Evolutionary conservation across 192 early-diverging fungal genomes (phyloP).

Genomic region (Dimargaris cristalligena): DNA sequence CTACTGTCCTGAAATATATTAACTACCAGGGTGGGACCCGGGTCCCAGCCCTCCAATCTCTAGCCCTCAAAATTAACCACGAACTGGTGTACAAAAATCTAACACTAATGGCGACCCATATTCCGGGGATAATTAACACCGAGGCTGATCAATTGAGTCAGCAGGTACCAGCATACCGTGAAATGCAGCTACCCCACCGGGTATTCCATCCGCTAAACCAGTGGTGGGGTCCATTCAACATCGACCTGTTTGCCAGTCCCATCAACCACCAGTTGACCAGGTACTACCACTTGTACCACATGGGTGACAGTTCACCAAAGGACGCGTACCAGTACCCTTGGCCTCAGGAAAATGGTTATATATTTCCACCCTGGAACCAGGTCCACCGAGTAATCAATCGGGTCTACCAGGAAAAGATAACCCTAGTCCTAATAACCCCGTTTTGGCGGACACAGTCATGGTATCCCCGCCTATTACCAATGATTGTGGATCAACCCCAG

Average conservation of each 20-base stretch:
- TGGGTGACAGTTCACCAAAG: neutral
- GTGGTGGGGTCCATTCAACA: neutral
- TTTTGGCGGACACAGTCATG: neutral
- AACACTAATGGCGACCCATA: too few relatives aligned
- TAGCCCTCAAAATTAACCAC: neutral
- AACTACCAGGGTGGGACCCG: neutral
- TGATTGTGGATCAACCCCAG: neutral
- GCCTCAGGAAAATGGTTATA: neutral
- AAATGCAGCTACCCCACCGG: neutral
- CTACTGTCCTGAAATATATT: too few relatives aligned
- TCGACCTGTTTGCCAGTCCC: slow-evolving; percentile 1
- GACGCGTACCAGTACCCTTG: neutral
- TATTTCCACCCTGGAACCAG: too few relatives aligned
- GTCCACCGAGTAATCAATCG: too few relatives aligned
- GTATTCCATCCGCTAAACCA: neutral
- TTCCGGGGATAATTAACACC: too few relatives aligned
- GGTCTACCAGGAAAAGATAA: too few relatives aligned
- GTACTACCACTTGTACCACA: neutral
- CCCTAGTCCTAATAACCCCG: too few relatives aligned
- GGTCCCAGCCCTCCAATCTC: neutral
- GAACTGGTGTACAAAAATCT: neutral
- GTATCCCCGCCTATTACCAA: neutral
- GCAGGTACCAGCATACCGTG: neutral
- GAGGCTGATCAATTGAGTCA: too few relatives aligned
- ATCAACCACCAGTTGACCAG: neutral